These are phyloP conservation scores for Fusarium protoensiforme DNA, from an alignment of 2,329 filamentous ascomycete species.

Conservation along the genomic window DNA sequence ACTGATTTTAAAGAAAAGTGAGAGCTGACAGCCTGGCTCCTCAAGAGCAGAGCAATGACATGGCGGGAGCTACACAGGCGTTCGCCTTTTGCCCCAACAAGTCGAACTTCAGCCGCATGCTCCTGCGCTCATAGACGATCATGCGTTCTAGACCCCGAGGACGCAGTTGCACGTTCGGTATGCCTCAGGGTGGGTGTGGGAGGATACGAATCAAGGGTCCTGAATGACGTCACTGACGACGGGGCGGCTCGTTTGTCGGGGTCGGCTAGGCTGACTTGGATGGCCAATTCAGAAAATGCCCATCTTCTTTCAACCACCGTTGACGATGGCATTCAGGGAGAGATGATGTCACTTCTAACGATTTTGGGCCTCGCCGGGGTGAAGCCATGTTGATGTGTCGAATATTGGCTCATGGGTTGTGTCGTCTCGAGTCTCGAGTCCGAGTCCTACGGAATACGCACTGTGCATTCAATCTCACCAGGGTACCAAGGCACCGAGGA, in stretches of 20 bases:
- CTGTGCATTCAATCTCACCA: background rate
- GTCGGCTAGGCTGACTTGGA: background rate
- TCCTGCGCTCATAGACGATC: background rate
- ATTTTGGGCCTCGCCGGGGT: background rate
- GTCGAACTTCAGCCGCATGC: background rate
- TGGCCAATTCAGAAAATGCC: background rate
- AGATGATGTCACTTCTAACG: background rate
- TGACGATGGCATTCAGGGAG: background rate
- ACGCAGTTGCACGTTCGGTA: background rate
- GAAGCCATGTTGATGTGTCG: background rate
- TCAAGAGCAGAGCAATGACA: background rate
- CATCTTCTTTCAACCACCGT: background rate
- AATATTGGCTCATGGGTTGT: background rate
- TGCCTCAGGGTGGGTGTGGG: background rate
- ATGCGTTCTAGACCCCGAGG: background rate
- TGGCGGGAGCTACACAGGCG: background rate
- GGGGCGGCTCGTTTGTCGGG: background rate
- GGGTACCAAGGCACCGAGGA: background rate
- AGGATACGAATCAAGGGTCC: background rate
- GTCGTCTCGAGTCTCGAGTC: background rate
- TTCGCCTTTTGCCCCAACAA: background rate
- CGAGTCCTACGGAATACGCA: background rate
- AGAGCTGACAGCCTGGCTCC: background rate
- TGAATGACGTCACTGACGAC: background rate
- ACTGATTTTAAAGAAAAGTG: background rate